Evolutionary conservation across 495 filamentous ascomycete species (phyloP).

Genomic region (Penicillium cataractarum): DNA sequence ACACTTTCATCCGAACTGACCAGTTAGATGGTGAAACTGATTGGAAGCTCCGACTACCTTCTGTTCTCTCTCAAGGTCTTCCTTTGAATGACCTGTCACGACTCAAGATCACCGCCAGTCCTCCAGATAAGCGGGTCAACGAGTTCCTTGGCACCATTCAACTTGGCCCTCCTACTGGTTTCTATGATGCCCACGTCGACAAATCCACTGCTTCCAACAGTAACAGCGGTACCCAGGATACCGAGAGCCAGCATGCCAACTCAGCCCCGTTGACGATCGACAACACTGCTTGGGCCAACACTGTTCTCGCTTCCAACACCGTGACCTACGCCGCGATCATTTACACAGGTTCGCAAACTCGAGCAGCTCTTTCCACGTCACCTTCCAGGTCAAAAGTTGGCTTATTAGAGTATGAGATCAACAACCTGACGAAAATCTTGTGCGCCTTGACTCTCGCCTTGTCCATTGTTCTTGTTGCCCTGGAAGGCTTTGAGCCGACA

Average conservation of each 20-base stretch:
- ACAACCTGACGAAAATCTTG: conserved; percentile 95
- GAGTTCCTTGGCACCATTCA: conserved; percentile 89
- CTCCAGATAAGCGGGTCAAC: conserved; percentile 90
- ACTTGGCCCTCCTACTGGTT: conserved; percentile 45
- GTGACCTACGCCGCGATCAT: conserved; percentile 85
- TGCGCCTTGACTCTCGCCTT: conserved; percentile 84
- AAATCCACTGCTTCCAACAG: conserved; percentile 33
- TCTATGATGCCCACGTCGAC: conserved; percentile 50
- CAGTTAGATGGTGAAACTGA: conserved; percentile 98
- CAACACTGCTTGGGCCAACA: conserved; percentile 99
- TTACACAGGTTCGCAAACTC: conserved; percentile 93
- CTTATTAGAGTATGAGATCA: conserved; percentile 93
- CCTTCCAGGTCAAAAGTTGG: conserved; percentile 90
- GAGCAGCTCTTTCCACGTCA: conserved; percentile 91
- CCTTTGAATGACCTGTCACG: conserved; percentile 68
- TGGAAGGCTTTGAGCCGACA: conserved; percentile 76
- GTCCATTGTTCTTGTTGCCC: conserved; percentile 85
- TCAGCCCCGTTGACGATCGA: conserved; percentile 85
- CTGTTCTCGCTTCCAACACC: conserved; percentile 90
- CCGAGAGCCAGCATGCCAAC: conserved; percentile 36
- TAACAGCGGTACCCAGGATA: conserved; percentile 24
- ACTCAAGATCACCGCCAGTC: conserved; percentile 78
- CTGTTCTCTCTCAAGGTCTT: conserved; percentile 77
- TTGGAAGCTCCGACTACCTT: conserved; percentile 93
- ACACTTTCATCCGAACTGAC: conserved; percentile 97